phyloP scores from a whole-genome alignment of 768 basidiomycete species.

The Rhodotorula diobovata region DNA sequence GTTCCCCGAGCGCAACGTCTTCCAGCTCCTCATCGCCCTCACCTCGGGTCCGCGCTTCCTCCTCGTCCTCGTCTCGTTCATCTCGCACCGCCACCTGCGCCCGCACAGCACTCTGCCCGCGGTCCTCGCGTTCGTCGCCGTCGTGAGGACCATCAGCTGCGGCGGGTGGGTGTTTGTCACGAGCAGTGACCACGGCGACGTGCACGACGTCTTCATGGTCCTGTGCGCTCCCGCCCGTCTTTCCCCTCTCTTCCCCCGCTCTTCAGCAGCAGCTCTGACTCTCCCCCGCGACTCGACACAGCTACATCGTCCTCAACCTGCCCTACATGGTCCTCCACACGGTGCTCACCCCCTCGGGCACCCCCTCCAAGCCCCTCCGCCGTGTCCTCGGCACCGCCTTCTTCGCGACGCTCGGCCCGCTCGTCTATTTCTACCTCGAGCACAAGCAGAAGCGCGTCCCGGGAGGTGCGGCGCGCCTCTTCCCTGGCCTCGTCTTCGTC shows the following conservation, averaged over 20 bases:
- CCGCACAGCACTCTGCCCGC: slow-evolving; percentile 52
- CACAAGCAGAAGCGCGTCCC: slow-evolving; percentile 75
- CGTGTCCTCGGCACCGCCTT: slow-evolving; percentile 61
- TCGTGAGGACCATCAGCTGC: slow-evolving; percentile 71
- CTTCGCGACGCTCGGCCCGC: slow-evolving; percentile 63
- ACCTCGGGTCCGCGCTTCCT: slow-evolving; percentile 56
- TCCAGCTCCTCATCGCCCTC: slow-evolving; percentile 76
- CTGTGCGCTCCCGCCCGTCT: slow-evolving; percentile 35
- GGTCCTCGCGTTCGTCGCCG: slow-evolving; percentile 59
- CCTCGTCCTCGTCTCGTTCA: slow-evolving; percentile 45
- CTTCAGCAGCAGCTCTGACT: neutral
- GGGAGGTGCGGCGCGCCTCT: slow-evolving; percentile 73
- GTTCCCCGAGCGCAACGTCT: slow-evolving; percentile 62
- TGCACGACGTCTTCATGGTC: slow-evolving; percentile 84
- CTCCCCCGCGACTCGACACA: neutral
- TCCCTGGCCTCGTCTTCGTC: neutral
- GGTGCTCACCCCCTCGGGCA: slow-evolving; percentile 50
- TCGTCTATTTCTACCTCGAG: slow-evolving; percentile 78
- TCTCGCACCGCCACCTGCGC: slow-evolving; percentile 31
- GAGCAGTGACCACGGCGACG: slow-evolving; percentile 70
- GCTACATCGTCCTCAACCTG: slow-evolving; percentile 72
- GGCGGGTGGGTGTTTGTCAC: slow-evolving; percentile 93
- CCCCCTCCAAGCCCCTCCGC: slow-evolving; percentile 47
- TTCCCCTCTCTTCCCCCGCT: neutral
- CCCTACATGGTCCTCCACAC: slow-evolving; percentile 84